Evolutionary conservation across 768 basidiomycete genomes (phyloP).

Genomic region (Dioszegia crocea): DNA sequence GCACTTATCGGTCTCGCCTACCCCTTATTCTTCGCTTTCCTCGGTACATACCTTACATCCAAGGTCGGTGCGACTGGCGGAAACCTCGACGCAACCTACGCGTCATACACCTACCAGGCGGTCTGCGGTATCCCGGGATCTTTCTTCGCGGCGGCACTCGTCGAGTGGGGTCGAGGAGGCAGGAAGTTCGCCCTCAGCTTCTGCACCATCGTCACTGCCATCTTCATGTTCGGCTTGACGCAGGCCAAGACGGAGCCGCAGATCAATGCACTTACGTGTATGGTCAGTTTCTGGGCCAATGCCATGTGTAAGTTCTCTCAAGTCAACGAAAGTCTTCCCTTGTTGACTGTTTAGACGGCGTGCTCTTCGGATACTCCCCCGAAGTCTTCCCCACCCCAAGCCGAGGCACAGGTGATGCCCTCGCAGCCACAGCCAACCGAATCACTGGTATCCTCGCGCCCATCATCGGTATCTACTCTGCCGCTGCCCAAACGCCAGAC

Average conservation of each 20-base stretch:
- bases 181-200: conserved; percentile 64
- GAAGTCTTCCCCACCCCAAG: conserved; percentile 61
- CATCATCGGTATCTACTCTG: conserved; percentile 60
- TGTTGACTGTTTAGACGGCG: conserved; percentile 48
- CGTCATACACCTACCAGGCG: conserved; percentile 63
- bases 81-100: conserved; percentile 64
- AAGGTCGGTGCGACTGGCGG: conserved; percentile 64
- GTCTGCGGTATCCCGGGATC: conserved; percentile 67
- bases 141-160: conserved; percentile 65
- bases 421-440: conserved; percentile 57
- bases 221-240: conserved; percentile 69
- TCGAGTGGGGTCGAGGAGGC: conserved; percentile 57
- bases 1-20: conserved; percentile 72
- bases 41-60: conserved; percentile 53
- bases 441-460: conserved; percentile 67
- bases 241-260: conserved; percentile 64
- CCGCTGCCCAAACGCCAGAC: conserved; percentile 12
- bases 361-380: conserved; percentile 59
- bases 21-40: conserved; percentile 23
- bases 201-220: conserved; percentile 68
- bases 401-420: conserved; percentile 59
- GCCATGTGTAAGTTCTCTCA: conserved; percentile 16
- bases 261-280: conserved; percentile 74
- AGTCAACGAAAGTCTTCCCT: not conserved
- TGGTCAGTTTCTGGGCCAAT: conserved; percentile 61